These are phyloP conservation scores for Globisporangium megalacanthum DNA, from an alignment of 352 stramenopile genomes.

Conservation along the genomic window DNA sequence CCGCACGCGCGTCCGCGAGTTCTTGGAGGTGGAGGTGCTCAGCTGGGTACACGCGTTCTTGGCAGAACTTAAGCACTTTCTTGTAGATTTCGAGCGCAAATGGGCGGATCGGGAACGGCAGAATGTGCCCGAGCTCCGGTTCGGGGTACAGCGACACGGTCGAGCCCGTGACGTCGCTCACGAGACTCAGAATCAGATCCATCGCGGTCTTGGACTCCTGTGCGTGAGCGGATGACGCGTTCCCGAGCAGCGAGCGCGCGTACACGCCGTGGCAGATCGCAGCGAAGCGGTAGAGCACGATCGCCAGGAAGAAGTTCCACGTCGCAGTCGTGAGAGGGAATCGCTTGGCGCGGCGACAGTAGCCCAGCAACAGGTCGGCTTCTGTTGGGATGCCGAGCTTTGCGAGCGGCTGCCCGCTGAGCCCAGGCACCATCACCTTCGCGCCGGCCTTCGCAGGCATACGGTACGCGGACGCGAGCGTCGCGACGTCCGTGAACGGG, in stretches of 20 bases:
- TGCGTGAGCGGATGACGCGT: conserved; percentile 78
- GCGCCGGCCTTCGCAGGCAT: conserved; percentile 27
- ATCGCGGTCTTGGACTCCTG: conserved; percentile 60
- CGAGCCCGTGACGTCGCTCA: conserved; percentile 25
- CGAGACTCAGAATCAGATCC: conserved; percentile 50
- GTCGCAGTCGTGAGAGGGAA: conserved; percentile 47
- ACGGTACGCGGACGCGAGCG: conserved; percentile 50
- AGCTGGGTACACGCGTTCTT: conserved; percentile 87
- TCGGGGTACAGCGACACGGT: conserved; percentile 39
- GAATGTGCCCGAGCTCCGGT: conserved; percentile 39
- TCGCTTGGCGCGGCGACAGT: conserved; percentile 42
- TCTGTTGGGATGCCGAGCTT: conserved; percentile 63
- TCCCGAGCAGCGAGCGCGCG: conserved; percentile 59
- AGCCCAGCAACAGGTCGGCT: conserved; percentile 48
- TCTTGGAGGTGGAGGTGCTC: conserved; percentile 85
- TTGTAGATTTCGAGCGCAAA: conserved; percentile 77
- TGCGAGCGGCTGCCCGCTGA: conserved; percentile 34
- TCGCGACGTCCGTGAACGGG: conserved; percentile 75
- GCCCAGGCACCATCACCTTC: conserved; percentile 50
- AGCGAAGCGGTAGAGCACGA: conserved; percentile 71
- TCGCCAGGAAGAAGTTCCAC: conserved; percentile 75
- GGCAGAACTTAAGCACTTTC: conserved; percentile 85
- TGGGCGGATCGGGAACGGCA: conserved; percentile 72
- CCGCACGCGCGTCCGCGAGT: conserved; percentile 38
- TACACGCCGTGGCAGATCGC: conserved; percentile 82